Evolutionary conservation across 2,329 filamentous ascomycete species (phyloP), one percentile per base, ranked within the genome.

Genomic region (Fusarium drepaniforme): DNA sequence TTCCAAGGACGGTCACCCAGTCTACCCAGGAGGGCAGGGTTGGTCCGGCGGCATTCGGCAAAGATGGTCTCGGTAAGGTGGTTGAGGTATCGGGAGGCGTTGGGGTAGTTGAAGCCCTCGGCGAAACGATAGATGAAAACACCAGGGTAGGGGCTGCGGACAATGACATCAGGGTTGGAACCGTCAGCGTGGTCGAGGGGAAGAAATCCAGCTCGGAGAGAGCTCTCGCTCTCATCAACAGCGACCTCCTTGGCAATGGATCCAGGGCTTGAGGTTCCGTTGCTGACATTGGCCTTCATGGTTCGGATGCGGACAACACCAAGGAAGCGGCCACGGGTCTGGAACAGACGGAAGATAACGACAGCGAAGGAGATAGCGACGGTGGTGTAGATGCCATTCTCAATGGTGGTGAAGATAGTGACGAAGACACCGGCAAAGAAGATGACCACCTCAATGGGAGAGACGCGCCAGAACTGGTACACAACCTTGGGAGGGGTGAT

Each of bases 381-480:
- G 0, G 94, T 96, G 46, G 92, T 91, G 84, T 98, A 98, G 77
- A 98, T 94, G 25, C 95, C 95, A 76, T 93, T 92, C 81, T 97
- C 95, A 71, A 98, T 97, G 51, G 88, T 90, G 28, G 90, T 89
- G 83, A 98, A 97, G 58, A 97, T 84, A 2, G 94, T 96, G 38
- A 97, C 92, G 23, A 97, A 81, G 8, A 97, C 95, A 84, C 95
- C 95, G 15, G 92, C 91, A 73, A 97, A 93, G 88, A 97, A 98
- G 80, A 97, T 94, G 61, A 94, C 74, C 0, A 96, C 93, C 81
- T 98, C 95, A 2, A 97, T 80, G 0, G 95, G 95, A 0, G 94
- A 94, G 1, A 97, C 93, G 40, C 91, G 89, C 94, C 94, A 98
- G 85, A 97, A 97, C 79, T 96, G 93, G 83, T 96, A 96, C 13